Evolutionary conservation across 1,284 basidiomycete genomes (phyloP), one percentile per base, ranked within the genome.

Genomic region (Anthracocystis setariae): DNA sequence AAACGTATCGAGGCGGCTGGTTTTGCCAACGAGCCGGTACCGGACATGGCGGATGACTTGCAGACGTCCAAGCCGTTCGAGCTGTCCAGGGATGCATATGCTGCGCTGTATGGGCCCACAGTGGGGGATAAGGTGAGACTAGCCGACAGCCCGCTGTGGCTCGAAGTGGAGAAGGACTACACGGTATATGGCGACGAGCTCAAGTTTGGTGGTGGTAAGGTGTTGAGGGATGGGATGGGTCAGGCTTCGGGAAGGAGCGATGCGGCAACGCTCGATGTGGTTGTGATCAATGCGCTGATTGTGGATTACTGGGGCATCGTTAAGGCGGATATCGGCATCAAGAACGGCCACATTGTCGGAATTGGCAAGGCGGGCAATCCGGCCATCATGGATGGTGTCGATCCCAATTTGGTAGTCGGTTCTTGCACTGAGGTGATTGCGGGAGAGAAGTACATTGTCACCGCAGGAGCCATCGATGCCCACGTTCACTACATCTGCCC

Each of bases 251-350:
- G 91, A 59, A 85, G 90, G 8, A 85, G 87, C 0, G 88, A 91
- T 18, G 74, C 77, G 0, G 89, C 92, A 47, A 88, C 90, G 0
- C 87, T 98, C 42, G 96, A 99, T 80, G 86, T 94, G 8, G 90
- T 98, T 50, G 92, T 99, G 77, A 96, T 93, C 39, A 98, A 97
- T 81, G 93, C 92, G 0, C 87, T 99, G 46, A 90, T 99, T 64
- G 84, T 99, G 40, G 94, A 99, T 83, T 97, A 92, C 91, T 90
- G 89, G 40, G 94, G 94, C 1, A 95, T 98, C 65, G 92, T 91
- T 88, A 98, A 98, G 87, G 95, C 95, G n/a, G 96, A 98, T 81
- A 92, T 99, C 51, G 96, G 96, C 38, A 87, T 99, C 67, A 93
- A 91, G 84, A 83, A 89, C 64, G 95, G 95, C 0, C 78, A 85